Percentiles rank a stretch among this genome's conserved stretches.
Conservation (phyloP, 108 stramenopile genomes). For the Nitzschia putrida region DNA sequence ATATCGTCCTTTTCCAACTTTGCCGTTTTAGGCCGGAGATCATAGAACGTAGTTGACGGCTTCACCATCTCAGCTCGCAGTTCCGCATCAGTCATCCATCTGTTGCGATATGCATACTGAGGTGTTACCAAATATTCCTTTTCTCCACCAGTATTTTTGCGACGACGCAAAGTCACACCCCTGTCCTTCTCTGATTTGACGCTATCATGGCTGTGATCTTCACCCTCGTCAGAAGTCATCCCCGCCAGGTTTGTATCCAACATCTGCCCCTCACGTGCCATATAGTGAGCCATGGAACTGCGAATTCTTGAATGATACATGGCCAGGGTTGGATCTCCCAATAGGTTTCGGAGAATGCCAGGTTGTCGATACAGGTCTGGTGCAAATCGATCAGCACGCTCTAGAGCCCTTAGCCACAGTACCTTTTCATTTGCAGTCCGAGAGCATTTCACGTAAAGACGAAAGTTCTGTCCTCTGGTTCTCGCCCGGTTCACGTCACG, state of each 20-base stretch:
- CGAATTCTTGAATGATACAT: slow-evolving; percentile 28
- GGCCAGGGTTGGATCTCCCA: slow-evolving; percentile 3
- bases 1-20: slow-evolving; percentile 45
- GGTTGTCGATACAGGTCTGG: slow-evolving; percentile 13
- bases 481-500: slow-evolving; percentile 4
- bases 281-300: slow-evolving; percentile 3
- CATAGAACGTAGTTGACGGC: slow-evolving; percentile 47
- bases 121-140: slow-evolving; percentile 58
- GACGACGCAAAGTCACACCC: background rate
- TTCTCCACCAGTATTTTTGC: background rate
- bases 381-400: slow-evolving; percentile 30
- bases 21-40: slow-evolving; percentile 29
- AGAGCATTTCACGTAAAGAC: slow-evolving; percentile 51
- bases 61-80: slow-evolving; percentile 52
- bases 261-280: slow-evolving; percentile 17
- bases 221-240: background rate
- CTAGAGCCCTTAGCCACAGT: slow-evolving; percentile 48
- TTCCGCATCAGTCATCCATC: slow-evolving; percentile 63
- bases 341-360: slow-evolving; percentile 9
- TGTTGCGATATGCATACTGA: slow-evolving; percentile 63
- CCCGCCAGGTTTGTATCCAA: background rate
- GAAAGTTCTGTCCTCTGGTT: slow-evolving; percentile 25
- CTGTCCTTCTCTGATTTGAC: background rate
- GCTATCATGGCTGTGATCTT: slow-evolving; percentile 8
- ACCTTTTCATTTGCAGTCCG: slow-evolving; percentile 49